Base-by-base conservation (phyloP, 2,329 filamentous ascomycete genomes). In the Phialocephala subalpina region DNA sequence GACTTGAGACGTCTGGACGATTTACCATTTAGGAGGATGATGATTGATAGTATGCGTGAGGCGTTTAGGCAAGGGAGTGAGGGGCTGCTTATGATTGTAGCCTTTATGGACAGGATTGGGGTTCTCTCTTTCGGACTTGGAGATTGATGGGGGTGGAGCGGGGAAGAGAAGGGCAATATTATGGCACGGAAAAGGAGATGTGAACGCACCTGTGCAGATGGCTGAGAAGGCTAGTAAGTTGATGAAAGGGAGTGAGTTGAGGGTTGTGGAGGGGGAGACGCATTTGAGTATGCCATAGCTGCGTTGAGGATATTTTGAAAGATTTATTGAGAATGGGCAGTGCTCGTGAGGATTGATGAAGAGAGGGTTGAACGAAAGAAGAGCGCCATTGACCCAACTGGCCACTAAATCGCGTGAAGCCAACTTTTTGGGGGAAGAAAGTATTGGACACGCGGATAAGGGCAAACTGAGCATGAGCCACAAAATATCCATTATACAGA, bases 111-210 rank as follows among this genome's bases (percentile, higher is more conserved):
- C 47, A 67, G n/a, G n/a, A n/a, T n/a, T n/a, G n/a, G n/a, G n/a
- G n/a, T n/a, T n/a, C n/a, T n/a, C n/a, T n/a, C n/a, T n/a, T n/a
- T 70, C 67, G 69, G 67, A 63, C 11, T 69, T 70, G 60, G 62
- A 53, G 52, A 25, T 70, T 29, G 65, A 64, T n/a, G 20, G 65
- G 58, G 29, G 33, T 70, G 27, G 56, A 60, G 42, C 42, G 63
- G 22, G n/a, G n/a, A n/a, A n/a, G n/a, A 45, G 56, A 22, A 57
- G 36, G 22, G 63, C 67, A 12, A 47, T 35, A 53, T 22, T 70
- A 9, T 70, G 69, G 69, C 69, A 70, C 60, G 40, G 7, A 16
- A 42, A 16, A 67, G 69, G n/a, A 58, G 55, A 40, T 16, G 65
- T 36, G 67, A 69, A 62, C 42, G 57, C 11, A 18, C 20, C n/a